Base-by-base conservation (phyloP, 2,329 filamentous ascomycete species). In the Penicillium italicum region DNA sequence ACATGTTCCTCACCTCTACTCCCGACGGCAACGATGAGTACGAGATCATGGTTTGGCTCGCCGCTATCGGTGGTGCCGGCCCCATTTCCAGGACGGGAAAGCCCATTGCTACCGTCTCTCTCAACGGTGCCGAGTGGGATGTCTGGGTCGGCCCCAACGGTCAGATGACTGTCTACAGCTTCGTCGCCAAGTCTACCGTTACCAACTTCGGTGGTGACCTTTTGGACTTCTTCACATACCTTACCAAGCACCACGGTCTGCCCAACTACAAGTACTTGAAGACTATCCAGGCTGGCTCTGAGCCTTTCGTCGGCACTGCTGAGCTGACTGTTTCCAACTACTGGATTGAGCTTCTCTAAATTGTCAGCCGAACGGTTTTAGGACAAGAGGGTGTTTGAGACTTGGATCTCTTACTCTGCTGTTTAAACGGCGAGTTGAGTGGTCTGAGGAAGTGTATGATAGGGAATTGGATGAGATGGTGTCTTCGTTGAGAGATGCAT, bases 21-120 rank as follows among this genome's bases (percentile, higher is more conserved):
- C 76, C 80, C 1, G 71, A 72, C 30, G 77, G 74, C 40, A 67
- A 61, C 44, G 66, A 77, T n/a, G 75, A 82, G 62, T 86, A 83
- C 65, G 85, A 87, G 71, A 75, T 87, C 63, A 88, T 88, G 85
- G 78, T 88, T 61, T 88, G 85, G 85, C 75, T 86, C 43, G 80
- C 76, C 4, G 81, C 81, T 30, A 70, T 85, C 42, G 82, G 80
- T 26, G 79, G 80, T 48, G 82, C 81, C 2, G 82, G 82, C 5
- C 82, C 83, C 24, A 84, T 86, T 74, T 73, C 71, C 9, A 70
- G 68, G 20, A 71, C 66, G 1, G 82, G 83, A 48, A 74, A 72
- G 18, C 62, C 81, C 6, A 76, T 86, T 60, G 82, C 79, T 3
- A 83, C 77, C 1, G 74, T 79, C 12, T 82, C 75, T 12, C 75